Conservation (phyloP, 768 basidiomycete species). For the Gyrodon lividus region DNA sequence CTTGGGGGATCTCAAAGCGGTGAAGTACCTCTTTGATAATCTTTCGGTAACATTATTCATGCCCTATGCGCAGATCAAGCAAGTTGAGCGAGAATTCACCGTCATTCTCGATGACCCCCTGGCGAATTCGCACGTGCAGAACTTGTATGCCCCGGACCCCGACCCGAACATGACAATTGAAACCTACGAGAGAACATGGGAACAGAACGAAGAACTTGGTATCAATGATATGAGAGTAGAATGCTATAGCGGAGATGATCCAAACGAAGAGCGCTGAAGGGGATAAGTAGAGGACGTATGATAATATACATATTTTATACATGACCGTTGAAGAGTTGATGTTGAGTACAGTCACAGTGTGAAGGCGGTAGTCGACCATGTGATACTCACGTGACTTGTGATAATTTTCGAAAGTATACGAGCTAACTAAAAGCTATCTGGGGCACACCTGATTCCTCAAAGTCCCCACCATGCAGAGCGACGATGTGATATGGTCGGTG, state of each 20-base stretch:
- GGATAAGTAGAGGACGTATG: conserved; percentile 2
- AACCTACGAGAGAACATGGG: conserved; percentile 77
- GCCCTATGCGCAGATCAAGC: conserved; percentile 57
- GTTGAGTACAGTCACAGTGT: no score
- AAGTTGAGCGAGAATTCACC: conserved; percentile 78
- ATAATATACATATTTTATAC: background rate
- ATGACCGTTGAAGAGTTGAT: no score
- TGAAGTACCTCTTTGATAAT: conserved; percentile 29
- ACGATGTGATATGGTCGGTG: conserved; percentile 98
- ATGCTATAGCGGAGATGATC: conserved; percentile 20
- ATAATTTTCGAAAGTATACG: conserved; percentile 6
- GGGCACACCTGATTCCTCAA: background rate
- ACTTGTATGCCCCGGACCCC: conserved; percentile 94
- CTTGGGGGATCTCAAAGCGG: conserved; percentile 72
- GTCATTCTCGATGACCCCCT: conserved; percentile 94
- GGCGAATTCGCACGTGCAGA: conserved; percentile 94
- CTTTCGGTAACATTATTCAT: conserved; percentile 1
- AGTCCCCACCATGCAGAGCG: conserved; percentile 67
- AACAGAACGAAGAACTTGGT: conserved; percentile 94
- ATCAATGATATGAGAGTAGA: conserved; percentile 89
- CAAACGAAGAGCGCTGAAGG: background rate
- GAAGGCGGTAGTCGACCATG: no score
- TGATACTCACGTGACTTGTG: conserved; percentile 4
- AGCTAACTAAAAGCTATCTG: conserved; percentile 11
- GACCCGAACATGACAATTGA: conserved; percentile 92